Percentiles rank a stretch among this genome's conserved stretches.
phyloP scores from a whole-genome alignment of 2,329 filamentous ascomycete genomes.

The Calonectria pseudoturangicola region DNA sequence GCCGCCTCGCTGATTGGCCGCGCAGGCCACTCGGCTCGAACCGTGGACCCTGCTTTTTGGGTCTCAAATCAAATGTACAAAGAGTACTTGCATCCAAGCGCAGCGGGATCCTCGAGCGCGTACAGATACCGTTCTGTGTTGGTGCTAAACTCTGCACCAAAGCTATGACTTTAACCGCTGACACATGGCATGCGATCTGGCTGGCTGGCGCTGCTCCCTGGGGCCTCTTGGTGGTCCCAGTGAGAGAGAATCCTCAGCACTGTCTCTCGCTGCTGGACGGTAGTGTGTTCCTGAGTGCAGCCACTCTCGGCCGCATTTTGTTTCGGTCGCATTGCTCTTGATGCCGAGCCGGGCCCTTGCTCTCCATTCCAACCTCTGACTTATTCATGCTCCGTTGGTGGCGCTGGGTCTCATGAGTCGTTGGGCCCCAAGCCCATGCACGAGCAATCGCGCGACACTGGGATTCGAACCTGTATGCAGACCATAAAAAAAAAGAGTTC shows the following conservation, averaged over 20 bases:
- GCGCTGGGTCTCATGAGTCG: slow-evolving; percentile 8
- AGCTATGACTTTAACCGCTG: slow-evolving; percentile 40
- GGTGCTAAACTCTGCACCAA: slow-evolving; percentile 4
- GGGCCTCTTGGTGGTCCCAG: background rate
- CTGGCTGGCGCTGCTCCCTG: background rate
- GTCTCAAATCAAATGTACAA: slow-evolving; percentile 20
- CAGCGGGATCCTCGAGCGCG: slow-evolving; percentile 13
- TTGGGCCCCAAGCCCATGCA: background rate
- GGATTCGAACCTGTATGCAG: background rate
- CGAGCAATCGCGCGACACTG: background rate
- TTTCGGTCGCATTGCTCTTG: slow-evolving; percentile 19
- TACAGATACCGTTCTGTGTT: slow-evolving; percentile 18
- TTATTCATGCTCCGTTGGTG: slow-evolving; percentile 17
- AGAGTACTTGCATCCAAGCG: slow-evolving; percentile 24
- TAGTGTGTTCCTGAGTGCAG: background rate
- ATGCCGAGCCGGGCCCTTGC: background rate
- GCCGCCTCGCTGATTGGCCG: slow-evolving; percentile 43
- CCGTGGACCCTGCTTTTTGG: slow-evolving; percentile 33
- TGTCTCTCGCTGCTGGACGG: background rate
- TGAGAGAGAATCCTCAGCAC: background rate
- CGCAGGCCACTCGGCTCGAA: slow-evolving; percentile 34
- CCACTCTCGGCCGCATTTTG: slow-evolving; percentile 14
- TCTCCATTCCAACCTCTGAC: background rate
- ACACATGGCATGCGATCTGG: slow-evolving; percentile 35
- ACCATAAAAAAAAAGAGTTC: background rate